Conservation (phyloP, 495 filamentous ascomycete genomes). For the Massariosphaeria phaeospora region DNA sequence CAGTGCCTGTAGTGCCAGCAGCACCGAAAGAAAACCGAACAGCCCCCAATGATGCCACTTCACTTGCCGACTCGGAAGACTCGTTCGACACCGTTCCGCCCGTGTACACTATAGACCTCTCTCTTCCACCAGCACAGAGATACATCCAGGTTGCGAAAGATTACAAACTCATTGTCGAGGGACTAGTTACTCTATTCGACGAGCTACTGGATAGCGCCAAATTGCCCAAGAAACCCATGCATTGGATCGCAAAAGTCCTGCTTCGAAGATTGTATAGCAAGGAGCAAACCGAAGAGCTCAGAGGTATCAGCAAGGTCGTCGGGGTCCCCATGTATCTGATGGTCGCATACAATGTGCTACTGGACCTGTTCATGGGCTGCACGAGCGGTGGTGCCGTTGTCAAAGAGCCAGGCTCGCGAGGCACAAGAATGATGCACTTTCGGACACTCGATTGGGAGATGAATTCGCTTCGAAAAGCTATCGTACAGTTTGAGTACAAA, state of each 20-base stretch:
- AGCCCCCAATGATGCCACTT: background rate
- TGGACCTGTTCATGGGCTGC: constrained; percentile 63
- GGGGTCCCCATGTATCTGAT: constrained; percentile 56
- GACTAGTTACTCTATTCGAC: constrained; percentile 49
- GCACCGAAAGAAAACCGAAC: background rate
- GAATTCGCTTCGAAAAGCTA: constrained; percentile 52
- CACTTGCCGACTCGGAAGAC: background rate
- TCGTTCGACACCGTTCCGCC: constrained; percentile 17
- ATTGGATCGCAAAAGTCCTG: constrained; percentile 29
- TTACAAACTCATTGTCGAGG: constrained; percentile 43
- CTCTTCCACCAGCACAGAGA: constrained; percentile 51
- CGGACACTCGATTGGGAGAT: constrained; percentile 66
- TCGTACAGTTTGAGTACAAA: constrained; percentile 58
- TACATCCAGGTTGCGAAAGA: constrained; percentile 49
- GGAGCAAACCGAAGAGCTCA: constrained; percentile 60
- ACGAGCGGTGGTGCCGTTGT: constrained; percentile 53
- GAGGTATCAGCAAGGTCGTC: constrained; percentile 50
- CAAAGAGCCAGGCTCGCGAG: constrained; percentile 22
- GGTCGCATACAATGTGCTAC: constrained; percentile 56
- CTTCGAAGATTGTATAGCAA: constrained; percentile 48
- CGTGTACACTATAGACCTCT: constrained; percentile 54
- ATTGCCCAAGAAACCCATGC: constrained; percentile 15
- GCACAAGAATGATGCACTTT: constrained; percentile 55
- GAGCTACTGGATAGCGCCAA: constrained; percentile 32
- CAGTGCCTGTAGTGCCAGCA: too few species aligned